phyloP scores from a whole-genome alignment of 2,329 filamentous ascomycete genomes.

The Neofusicoccum umdonicola region DNA sequence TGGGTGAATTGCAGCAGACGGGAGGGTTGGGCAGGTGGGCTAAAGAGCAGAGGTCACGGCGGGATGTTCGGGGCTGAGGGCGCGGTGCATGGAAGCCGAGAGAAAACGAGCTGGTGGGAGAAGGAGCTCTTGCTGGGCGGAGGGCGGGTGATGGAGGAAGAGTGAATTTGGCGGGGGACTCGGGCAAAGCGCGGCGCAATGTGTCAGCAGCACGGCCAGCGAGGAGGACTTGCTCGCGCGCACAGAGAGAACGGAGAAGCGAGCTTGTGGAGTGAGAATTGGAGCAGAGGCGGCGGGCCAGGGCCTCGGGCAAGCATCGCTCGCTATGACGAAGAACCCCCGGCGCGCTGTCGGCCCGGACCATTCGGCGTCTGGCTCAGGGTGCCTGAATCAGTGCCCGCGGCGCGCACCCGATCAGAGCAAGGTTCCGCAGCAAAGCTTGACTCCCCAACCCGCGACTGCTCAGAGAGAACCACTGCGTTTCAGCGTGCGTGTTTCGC shows the following conservation, averaged over 20 bases:
- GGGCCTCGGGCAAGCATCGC: slow-evolving; percentile 4
- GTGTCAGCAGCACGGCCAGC: slow-evolving; percentile 3
- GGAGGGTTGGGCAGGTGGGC: not conserved
- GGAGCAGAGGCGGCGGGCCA: not conserved
- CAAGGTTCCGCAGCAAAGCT: slow-evolving; percentile 5
- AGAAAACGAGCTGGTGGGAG: not conserved
- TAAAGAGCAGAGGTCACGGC: not conserved
- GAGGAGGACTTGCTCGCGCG: not conserved
- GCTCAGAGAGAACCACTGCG: not conserved
- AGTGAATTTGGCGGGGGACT: not conserved
- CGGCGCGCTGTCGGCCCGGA: slow-evolving; percentile 10
- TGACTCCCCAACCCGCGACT: not conserved
- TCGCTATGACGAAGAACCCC: slow-evolving; percentile 4
- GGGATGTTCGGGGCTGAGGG: not conserved
- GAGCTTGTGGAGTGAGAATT: slow-evolving; percentile 10
- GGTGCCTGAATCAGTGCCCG: slow-evolving; percentile 1
- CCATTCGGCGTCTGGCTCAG: not conserved
- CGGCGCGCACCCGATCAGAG: slow-evolving; percentile 6
- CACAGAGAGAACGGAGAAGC: slow-evolving; percentile 1
- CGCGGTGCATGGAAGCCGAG: not conserved
- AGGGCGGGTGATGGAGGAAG: not conserved
- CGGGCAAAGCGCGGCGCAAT: slow-evolving; percentile 9
- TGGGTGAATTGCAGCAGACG: not conserved
- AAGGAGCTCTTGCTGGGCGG: not conserved
- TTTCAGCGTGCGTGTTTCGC: not conserved